Base-by-base conservation (phyloP, 1,139 yeast genomes). In the Debaryomyces sp. region DNA sequence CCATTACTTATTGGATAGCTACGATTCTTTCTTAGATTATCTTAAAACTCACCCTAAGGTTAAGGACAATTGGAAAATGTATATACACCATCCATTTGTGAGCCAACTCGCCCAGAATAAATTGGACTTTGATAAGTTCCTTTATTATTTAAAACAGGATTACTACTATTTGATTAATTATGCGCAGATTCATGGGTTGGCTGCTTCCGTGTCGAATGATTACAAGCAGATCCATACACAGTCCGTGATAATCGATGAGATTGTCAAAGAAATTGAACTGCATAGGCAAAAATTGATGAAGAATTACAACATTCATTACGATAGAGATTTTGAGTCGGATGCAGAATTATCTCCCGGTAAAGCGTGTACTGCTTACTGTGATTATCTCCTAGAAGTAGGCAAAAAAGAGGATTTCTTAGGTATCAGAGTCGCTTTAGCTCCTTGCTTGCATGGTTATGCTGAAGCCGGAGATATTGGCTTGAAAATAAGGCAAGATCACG, bases 361-460 rank as follows among this genome's bases (percentile, higher is more conserved):
- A 21, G 87, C 87, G 3, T 81, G 89, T 56, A 58, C 66, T 21
- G 77, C 76, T 1, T 89, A 89, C 61, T 80, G 89, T 35, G 70
- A 84, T 40, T 87, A 82, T 55, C 70, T 89, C 50, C 61, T 77
- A 39, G 74, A 79, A 33, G 67, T 84, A 7, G 86, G 87, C 2
- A 67, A 70, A 30, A 68, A 64, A 37, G 75, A 74, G 35, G 87
- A 85, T 60, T 87, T 84, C 78, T 64, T 85, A 34, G 88, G 85
- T 22, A 76, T 86, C 44, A 81, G 82, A 51, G 78, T 84, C 6
- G 89, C 95, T 0, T 66, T 88, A 45, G 80, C 91, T 2, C 96
- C 96, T 0, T 89, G 96, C 64, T 68, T 87, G 39, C 80, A 85
- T 61, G 96, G 96, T 1, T 87, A 87, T 62, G 79, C 79, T 34